Evolutionary conservation across 2,329 filamentous ascomycete genomes (phyloP), one percentile per base, ranked within the genome.

Genomic region (Akanthomyces lecanii): DNA sequence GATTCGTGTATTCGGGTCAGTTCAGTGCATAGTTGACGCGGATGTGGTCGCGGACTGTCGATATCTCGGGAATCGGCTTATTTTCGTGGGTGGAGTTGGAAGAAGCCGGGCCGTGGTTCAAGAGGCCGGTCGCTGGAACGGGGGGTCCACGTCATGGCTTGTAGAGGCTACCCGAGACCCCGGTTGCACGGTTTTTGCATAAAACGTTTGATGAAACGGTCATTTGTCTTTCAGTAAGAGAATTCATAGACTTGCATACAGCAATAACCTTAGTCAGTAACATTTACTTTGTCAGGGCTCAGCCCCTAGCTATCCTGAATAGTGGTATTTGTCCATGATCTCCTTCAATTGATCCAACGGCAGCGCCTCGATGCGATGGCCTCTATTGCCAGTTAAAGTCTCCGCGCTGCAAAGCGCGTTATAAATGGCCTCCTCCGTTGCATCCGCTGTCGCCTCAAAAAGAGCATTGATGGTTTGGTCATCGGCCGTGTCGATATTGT

Each of bases 391-490:
- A 2, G 76, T 77, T 74, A 85, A 81, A 0, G 80, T 82, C 67
- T 84, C 79, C 0, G 84, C 83, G 73, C 81, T 84, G 66, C 79
- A 85, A 16, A 88, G 73, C 0, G 81, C 81, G 70, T 88, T 88
- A 66, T 85, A 80, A 61, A 88, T 85, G 1, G 83, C 79, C 72
- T 88, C 85, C 68, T 88, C 85, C 0, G 83, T 83, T 0, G 80
- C 81, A 67, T 88, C 85, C 0, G 82, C 81, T 2, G 78, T 80
- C 1, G 84, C 85, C 70, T 85, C 80, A 63, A 88, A 84, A 66
- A 87, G 72, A 1, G 78, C 78, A 67, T 87, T 85, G 65, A 88
- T 85, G 3, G 80, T 84, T 56, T 79, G 74, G 68, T 86, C 83
- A 66, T 85, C 80, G 4, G 85, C 72, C 30, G 82, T 75, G 40